Conservation (phyloP, 1,284 basidiomycete species). For the Boletus hoseneyae region DNA sequence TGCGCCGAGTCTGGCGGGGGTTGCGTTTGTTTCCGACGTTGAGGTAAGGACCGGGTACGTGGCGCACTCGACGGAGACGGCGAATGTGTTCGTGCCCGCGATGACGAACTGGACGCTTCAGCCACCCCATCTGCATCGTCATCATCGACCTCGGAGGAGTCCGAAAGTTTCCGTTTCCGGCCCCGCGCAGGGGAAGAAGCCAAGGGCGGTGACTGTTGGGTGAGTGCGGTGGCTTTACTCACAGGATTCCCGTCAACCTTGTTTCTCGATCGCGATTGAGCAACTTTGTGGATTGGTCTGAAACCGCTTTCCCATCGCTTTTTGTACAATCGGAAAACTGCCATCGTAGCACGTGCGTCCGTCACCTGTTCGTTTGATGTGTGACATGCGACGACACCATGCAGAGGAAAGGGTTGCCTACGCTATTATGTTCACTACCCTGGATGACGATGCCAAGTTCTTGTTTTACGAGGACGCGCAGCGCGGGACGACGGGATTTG, state of each 20-base stretch:
- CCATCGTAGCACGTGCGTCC: constrained; percentile 96
- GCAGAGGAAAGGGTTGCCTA: constrained; percentile 35
- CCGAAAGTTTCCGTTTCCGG: constrained; percentile 28
- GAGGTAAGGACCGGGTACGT: background rate
- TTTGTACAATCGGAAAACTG: constrained; percentile 85
- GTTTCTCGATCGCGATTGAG: background rate
- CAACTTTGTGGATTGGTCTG: constrained; percentile 22
- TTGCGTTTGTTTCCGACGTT: constrained; percentile 3
- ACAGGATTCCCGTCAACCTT: background rate
- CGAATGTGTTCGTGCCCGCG: background rate
- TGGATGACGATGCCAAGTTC: constrained; percentile 87
- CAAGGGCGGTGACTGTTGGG: background rate
- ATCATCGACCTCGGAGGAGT: background rate
- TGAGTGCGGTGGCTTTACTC: background rate
- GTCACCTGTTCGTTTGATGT: constrained; percentile 57
- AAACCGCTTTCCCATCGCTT: constrained; percentile 75
- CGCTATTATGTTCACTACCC: constrained; percentile 83
- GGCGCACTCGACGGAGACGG: background rate
- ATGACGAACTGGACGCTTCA: background rate
- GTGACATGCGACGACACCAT: background rate
- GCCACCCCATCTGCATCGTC: constrained; percentile 21
- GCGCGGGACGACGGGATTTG: constrained; percentile 67
- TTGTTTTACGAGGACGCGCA: constrained; percentile 80
- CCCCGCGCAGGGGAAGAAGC: background rate
- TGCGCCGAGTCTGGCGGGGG: constrained; percentile 19